Percentiles rank a stretch among this genome's conserved stretches.
Evolutionary conservation across 345 rosid genomes (phyloP).

Genomic region (Eutrema japonicum): DNA sequence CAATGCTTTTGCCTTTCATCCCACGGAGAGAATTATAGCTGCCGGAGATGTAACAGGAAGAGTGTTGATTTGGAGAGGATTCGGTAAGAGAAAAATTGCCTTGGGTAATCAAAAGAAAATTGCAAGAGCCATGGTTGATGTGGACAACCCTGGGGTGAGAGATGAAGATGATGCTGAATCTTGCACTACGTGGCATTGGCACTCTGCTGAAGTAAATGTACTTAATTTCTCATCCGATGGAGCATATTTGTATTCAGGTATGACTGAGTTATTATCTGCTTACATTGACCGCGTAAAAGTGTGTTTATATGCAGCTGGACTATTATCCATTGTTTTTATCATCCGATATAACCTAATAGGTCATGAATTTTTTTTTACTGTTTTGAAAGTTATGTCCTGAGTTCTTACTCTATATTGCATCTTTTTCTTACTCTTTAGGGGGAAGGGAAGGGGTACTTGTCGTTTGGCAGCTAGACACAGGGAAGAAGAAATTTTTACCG

Average conservation of each 20-base stretch:
- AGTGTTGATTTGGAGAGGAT: conserved; percentile 87
- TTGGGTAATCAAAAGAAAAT: conserved; percentile 36
- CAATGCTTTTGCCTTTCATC: conserved; percentile 79
- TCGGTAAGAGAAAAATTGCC: conserved; percentile 63
- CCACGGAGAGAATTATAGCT: conserved; percentile 72
- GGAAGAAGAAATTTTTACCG: conserved; percentile 94
- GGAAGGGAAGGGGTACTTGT: conserved; percentile 99
- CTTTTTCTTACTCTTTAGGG: conserved; percentile 52
- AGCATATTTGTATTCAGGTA: conserved; percentile 86
- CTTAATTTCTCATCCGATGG: conserved; percentile 94
- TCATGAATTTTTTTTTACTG: not conserved
- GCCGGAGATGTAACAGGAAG: conserved; percentile 96
- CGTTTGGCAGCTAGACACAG: conserved; percentile 95
- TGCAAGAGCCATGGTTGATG: conserved; percentile 39
- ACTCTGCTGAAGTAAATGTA: conserved; percentile 66
- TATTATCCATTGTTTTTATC: too few species aligned
- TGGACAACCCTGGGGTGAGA: conserved; percentile 89
- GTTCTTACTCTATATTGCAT: conserved; percentile 9
- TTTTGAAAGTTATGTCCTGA: not conserved
- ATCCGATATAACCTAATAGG: not conserved
- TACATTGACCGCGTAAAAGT: not conserved
- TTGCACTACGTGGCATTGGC: conserved; percentile 93
- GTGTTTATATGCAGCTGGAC: not conserved
- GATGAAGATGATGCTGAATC: conserved; percentile 91
- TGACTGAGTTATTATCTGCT: conserved; percentile 3